Conservation (phyloP, 768 basidiomycete genomes). For the Tulasnella sp. region DNA sequence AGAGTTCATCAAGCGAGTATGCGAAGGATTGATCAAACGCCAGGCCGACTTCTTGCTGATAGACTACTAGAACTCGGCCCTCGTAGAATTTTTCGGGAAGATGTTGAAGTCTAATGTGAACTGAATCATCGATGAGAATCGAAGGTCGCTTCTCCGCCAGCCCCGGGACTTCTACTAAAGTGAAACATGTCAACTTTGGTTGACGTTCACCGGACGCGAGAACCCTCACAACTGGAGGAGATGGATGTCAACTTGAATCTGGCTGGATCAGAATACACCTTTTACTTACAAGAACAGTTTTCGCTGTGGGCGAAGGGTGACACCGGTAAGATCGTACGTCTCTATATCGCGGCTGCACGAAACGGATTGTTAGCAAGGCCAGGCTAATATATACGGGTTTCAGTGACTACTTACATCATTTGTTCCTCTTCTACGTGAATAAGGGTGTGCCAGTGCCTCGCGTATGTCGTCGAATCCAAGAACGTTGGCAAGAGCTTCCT, state of each 20-base stretch:
- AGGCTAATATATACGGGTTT: background rate
- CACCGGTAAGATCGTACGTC: conserved; percentile 27
- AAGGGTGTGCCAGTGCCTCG: background rate
- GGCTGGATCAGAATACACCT: background rate
- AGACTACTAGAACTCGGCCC: background rate
- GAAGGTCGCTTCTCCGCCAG: conserved; percentile 49
- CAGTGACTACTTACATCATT: background rate
- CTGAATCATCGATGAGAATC: conserved; percentile 41
- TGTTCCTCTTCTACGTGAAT: conserved; percentile 11
- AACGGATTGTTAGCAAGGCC: background rate
- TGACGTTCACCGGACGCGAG: background rate
- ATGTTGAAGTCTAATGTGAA: conserved; percentile 29
- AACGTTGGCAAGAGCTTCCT: conserved; percentile 17
- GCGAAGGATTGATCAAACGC: background rate
- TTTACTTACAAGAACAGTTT: conserved; percentile 27
- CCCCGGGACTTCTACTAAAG: conserved; percentile 32
- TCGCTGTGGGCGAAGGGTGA: background rate
- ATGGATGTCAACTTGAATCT: background rate
- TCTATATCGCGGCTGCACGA: conserved; percentile 23
- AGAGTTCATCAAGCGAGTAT: background rate
- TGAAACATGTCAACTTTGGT: too few species aligned
- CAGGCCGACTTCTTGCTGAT: background rate
- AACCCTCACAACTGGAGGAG: conserved; percentile 6
- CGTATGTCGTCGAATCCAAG: background rate
- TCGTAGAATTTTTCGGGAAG: too few species aligned